phyloP scores from a whole-genome alignment of 768 basidiomycete genomes.

The Mycena filopes region DNA sequence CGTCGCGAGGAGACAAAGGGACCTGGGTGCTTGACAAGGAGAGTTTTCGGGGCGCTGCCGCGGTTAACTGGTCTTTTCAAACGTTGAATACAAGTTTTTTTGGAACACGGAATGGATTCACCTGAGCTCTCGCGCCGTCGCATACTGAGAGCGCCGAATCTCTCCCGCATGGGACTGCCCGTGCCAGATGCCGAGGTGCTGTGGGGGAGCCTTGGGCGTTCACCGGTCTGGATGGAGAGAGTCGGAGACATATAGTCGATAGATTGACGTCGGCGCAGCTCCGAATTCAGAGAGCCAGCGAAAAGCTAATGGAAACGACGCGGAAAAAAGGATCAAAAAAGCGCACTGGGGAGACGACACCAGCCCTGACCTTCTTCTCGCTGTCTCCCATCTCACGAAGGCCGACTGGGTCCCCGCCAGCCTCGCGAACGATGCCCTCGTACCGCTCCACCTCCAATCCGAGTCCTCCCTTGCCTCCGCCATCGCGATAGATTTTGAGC shows the following conservation, averaged over 20 bases:
- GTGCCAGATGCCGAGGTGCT: conserved; percentile 52
- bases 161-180: conserved; percentile 72
- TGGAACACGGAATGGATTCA: conserved; percentile 41
- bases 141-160: conserved; percentile 63
- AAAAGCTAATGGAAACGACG: conserved; percentile 68
- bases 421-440: conserved; percentile 89
- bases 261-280: conserved; percentile 87
- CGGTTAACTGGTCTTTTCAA: conserved; percentile 67
- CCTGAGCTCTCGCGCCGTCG: conserved; percentile 80
- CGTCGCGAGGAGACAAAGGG: conserved; percentile 70
- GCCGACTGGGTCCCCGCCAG: conserved; percentile 75
- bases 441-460: conserved; percentile 89
- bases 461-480: conserved; percentile 76
- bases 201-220: conserved; percentile 69
- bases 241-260: conserved; percentile 76
- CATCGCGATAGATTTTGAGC: conserved; percentile 85
- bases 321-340: conserved; percentile 36
- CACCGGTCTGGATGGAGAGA: conserved; percentile 61
- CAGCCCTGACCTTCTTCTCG: conserved; percentile 84
- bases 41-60: conserved; percentile 69
- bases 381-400: conserved; percentile 83
- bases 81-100: conserved; percentile 29
- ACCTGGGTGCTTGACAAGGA: conserved; percentile 73
- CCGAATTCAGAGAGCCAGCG: conserved; percentile 85
- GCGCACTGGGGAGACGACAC: conserved; percentile 25